Percentiles rank a stretch among this genome's conserved stretches.
phyloP scores from a whole-genome alignment of 2,329 filamentous ascomycete genomes.

The Colletotrichum gigasporum region DNA sequence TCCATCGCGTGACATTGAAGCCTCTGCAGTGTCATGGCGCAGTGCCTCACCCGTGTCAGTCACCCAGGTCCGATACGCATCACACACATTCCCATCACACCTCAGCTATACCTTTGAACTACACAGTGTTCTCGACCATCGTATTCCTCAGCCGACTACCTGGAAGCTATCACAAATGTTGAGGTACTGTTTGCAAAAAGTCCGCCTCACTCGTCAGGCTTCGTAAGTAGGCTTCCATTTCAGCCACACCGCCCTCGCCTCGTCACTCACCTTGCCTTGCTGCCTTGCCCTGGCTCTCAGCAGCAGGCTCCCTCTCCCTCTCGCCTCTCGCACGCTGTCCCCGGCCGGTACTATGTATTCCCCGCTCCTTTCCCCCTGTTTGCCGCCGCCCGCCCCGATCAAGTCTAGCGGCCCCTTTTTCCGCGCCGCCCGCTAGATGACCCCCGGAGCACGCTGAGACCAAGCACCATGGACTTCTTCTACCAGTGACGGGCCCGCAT shows the following conservation, averaged over 20 bases:
- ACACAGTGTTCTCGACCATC: too few relatives aligned
- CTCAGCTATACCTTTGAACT: background rate
- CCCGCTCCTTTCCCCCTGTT: background rate
- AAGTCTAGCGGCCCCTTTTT: slow-evolving; percentile 6
- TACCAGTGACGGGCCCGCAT: slow-evolving; percentile 8
- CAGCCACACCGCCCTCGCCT: too few relatives aligned
- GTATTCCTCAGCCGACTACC: background rate
- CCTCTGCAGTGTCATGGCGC: background rate
- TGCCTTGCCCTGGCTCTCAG: too few relatives aligned
- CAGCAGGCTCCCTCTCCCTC: background rate
- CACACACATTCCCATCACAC: background rate
- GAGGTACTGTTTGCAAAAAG: too few relatives aligned
- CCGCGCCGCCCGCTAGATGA: background rate
- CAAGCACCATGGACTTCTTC: slow-evolving; percentile 13
- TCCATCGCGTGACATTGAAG: slow-evolving; percentile 4
- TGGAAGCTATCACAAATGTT: too few relatives aligned
- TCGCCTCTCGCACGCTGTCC: too few relatives aligned
- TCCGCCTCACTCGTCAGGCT: too few relatives aligned
- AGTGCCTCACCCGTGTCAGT: background rate
- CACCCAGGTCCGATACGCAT: background rate
- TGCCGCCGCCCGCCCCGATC: slow-evolving; percentile 18
- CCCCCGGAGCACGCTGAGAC: background rate
- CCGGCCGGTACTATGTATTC: too few relatives aligned
- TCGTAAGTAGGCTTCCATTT: too few relatives aligned
- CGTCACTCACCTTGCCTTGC: too few relatives aligned